Conservation (phyloP, 306 rosid species). For the Quercus aquifolioides region DNA sequence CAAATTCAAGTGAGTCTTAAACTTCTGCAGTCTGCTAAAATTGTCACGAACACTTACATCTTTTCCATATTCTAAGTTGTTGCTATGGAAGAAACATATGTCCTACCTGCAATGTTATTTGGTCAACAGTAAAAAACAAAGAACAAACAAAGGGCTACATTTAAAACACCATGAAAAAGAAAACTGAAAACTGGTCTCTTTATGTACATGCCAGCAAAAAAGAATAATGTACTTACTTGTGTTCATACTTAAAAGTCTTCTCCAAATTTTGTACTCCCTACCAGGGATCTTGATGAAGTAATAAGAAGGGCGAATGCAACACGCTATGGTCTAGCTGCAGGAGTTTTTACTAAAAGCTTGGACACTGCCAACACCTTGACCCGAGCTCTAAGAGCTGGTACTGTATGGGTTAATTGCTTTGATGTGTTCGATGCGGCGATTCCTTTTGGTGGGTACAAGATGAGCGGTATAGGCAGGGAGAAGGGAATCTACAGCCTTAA, state of each 20-base stretch:
- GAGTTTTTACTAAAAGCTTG: slow-evolving; percentile 68
- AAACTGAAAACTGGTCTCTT: neutral
- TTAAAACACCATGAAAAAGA: neutral
- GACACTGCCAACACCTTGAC: slow-evolving; percentile 64
- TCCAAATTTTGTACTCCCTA: neutral
- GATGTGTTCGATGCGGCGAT: slow-evolving; percentile 93
- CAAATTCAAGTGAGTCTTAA: slow-evolving; percentile 76
- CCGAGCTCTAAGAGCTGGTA: slow-evolving; percentile 76
- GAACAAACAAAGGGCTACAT: neutral
- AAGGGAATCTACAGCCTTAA: slow-evolving; percentile 83
- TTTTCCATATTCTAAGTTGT: neutral
- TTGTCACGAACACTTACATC: neutral
- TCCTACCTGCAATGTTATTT: neutral
- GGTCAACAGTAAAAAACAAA: neutral
- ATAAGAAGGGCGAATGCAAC: slow-evolving; percentile 62
- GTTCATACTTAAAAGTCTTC: neutral
- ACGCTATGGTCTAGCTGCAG: slow-evolving; percentile 77
- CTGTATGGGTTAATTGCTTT: slow-evolving; percentile 86
- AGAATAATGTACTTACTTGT: neutral
- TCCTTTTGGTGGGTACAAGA: slow-evolving; percentile 95
- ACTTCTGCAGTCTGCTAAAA: neutral
- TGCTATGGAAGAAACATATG: neutral
- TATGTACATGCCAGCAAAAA: neutral
- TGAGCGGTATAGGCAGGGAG: slow-evolving; percentile 91
- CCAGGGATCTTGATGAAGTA: slow-evolving; percentile 72